Conservation (phyloP, 1,139 yeast species). For the Candida neerlandica region DNA sequence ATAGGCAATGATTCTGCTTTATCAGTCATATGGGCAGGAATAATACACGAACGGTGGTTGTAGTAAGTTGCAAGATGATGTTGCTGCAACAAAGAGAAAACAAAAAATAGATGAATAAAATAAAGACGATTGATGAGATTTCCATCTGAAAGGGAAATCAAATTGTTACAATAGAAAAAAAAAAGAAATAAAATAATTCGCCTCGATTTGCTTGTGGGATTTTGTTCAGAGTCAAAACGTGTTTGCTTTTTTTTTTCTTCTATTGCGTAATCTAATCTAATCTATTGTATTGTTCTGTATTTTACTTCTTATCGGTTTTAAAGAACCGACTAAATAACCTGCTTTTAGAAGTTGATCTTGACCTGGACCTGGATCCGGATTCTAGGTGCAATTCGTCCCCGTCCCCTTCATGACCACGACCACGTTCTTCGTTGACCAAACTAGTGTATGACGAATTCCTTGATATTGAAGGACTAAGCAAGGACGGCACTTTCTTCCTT, state of each 20-base stretch:
- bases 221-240: constrained; percentile 5
- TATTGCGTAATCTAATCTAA: background rate
- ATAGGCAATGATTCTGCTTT: constrained; percentile 13
- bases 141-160: too few relatives aligned
- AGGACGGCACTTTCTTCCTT: constrained; percentile 16
- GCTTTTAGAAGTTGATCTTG: constrained; percentile 21
- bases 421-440: constrained; percentile 16
- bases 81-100: background rate
- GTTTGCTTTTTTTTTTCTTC: background rate
- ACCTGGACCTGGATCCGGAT: constrained; percentile 12
- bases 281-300: too few relatives aligned
- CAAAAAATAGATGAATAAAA: too few relatives aligned
- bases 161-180: background rate
- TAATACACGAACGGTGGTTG: background rate
- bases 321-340: constrained; percentile 25
- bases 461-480: constrained; percentile 23
- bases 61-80: background rate
- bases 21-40: background rate
- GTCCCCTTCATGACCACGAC: constrained; percentile 11
- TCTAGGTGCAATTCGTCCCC: constrained; percentile 4
- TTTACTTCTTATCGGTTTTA: constrained; percentile 1
- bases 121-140: constrained; percentile 1
- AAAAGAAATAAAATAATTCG: background rate
- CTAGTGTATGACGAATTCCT: constrained; percentile 19
- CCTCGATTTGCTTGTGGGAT: too few relatives aligned